Base-by-base conservation (phyloP, 2,329 filamentous ascomycete species). In the Hawksworthiomyces lignivorus region DNA sequence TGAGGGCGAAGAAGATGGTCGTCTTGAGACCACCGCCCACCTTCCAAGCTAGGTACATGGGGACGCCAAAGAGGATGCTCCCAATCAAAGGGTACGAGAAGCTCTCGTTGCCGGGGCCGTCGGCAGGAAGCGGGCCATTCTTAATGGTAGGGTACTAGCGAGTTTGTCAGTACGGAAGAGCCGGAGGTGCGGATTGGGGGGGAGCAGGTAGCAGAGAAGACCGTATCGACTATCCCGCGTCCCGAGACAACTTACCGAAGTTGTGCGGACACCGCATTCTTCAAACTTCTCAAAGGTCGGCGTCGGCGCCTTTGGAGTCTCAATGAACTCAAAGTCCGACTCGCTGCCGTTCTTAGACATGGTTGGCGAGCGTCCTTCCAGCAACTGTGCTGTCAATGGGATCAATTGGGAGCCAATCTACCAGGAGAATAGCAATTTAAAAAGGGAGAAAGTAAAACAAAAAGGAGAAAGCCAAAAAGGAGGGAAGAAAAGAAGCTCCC, bases 101-200 rank as follows among this genome's bases (percentile, higher is more conserved):
- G 64, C 71, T 81, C 53, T 94, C 87, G 63, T 76, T 80, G 51
- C 88, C 85, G 39, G 87, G 70, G 38, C 80, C 86, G 62, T 98
- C 92, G 51, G 89, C 90, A 28, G 92, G 92, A 32, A 97, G 79
- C 51, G 92, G 88, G 36, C 82, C 86, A 78, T 97, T 97, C 62
- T 94, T 86, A 68, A 97, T 97, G 48, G 87, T 69, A 24, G 87
- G 83, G 57, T 80, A 90, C 89, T 94, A n/a, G 4, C 14, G 11
- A 29, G 14, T n/a, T n/a, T n/a, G n/a, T n/a, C n/a, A n/a, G n/a
- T n/a, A n/a, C n/a, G n/a, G n/a, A n/a, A n/a, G n/a, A n/a, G n/a
- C n/a, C n/a, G n/a, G n/a, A n/a, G n/a, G n/a, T n/a, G n/a, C n/a
- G n/a, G n/a, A n/a, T n/a, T n/a, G n/a, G n/a, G n/a, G n/a, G n/a